Evolutionary conservation across 1,284 basidiomycete species (phyloP), one percentile per base, ranked within the genome.

Genomic region (Puccinia polysora): DNA sequence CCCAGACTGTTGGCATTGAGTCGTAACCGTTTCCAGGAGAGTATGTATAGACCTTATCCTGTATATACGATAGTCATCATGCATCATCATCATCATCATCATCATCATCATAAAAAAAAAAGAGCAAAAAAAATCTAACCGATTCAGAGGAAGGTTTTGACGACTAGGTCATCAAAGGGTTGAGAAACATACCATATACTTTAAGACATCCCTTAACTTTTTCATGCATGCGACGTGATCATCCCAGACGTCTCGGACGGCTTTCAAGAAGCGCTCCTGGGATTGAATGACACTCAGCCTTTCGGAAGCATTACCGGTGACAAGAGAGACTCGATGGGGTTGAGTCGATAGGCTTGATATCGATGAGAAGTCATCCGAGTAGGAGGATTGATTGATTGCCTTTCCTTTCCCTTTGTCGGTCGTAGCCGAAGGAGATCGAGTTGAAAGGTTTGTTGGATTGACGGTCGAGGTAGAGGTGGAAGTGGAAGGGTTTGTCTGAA

Each of bases 221-320:
- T 85, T 84, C 89, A 97, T 91, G 80, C 89, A 92, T 14, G 88
- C 86, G 5, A 84, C 87, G 80, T 98, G 95, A 79, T 97, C 93
- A 74, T 95, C 90, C 95, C 96, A 98, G 1, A 95, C 89, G 55
- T 85, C 85, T 77, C 87, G 86, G 74, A 97, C 77, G 14, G 90
- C 88, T 78, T 89, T 92, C 77, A 97, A 82, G 73, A 97, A 84
- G 56, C 87, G 81, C 78, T 93, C 90, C 76, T 83, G 78, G 53
- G 78, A 77, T 50, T 76, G 75, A 8, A 79, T 77, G 0, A 79
- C 74, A 30, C 56, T 70, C 30, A 73, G 68, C 28, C 76, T 75
- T 53, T 78, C 78, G 2, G 76, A 75, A 4, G 75, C 73, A 28
- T 77, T 76, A 36, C 56, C 56, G 5, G 50, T 40, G 30, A 43